phyloP scores from a whole-genome alignment of 257 asterid species.

The Parsonsia alboflavescens region DNA sequence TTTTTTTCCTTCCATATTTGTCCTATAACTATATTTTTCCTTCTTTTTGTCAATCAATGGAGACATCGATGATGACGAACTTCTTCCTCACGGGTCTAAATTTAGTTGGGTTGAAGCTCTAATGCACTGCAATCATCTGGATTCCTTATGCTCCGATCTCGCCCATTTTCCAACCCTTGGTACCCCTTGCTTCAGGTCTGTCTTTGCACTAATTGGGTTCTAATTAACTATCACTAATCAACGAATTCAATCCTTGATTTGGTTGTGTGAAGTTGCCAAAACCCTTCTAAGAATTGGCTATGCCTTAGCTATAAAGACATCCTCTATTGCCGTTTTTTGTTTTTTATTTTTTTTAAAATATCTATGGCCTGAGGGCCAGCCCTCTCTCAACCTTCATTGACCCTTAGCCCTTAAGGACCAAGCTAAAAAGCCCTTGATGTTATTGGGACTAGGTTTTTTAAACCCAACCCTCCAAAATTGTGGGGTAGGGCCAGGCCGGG shows the following conservation, averaged over 20 bases:
- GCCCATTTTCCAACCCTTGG: slow-evolving; percentile 60
- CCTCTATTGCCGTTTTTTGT: slow-evolving; percentile 79
- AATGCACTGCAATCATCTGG: slow-evolving; percentile 79
- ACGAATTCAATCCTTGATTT: background rate
- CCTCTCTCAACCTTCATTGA: too few species aligned
- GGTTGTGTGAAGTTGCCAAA: slow-evolving; percentile 49
- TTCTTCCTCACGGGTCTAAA: slow-evolving; percentile 47
- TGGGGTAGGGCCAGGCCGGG: too few species aligned
- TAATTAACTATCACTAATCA: background rate
- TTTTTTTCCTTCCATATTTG: too few species aligned
- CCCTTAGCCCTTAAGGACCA: too few species aligned
- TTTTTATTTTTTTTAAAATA: too few species aligned
- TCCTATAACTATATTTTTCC: too few species aligned
- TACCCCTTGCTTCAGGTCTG: slow-evolving; percentile 69
- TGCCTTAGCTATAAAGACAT: slow-evolving; percentile 84
- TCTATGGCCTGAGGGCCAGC: too few species aligned
- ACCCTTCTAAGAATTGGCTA: slow-evolving; percentile 75
- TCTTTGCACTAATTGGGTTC: background rate
- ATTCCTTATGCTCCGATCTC: slow-evolving; percentile 52
- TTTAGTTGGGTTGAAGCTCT: slow-evolving; percentile 92
- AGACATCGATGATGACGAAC: slow-evolving; percentile 19
- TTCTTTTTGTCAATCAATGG: slow-evolving; percentile 26
- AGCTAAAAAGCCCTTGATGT: too few species aligned
- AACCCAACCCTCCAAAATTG: too few species aligned
- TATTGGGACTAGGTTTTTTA: too few species aligned